These are phyloP conservation scores for Daldinia caldariorum DNA, from an alignment of 495 filamentous ascomycete genomes.

Conservation along the genomic window DNA sequence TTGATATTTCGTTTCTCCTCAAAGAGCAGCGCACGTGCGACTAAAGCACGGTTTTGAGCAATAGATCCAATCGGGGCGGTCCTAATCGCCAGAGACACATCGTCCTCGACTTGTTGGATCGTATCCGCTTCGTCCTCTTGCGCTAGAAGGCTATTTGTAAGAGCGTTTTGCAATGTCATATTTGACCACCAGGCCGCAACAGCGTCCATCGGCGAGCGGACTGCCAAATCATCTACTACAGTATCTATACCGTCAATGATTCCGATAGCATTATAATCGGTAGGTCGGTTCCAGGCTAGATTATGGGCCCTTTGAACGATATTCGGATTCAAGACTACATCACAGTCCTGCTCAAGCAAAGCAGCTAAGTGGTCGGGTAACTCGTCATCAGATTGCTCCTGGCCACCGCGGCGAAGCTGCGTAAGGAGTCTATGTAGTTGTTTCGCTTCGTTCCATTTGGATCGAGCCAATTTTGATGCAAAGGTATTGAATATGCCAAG, in stretches of 20 bases:
- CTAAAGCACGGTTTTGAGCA: constrained; percentile 79
- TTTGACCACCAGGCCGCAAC: constrained; percentile 91
- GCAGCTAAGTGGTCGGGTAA: constrained; percentile 79
- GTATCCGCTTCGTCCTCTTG: constrained; percentile 52
- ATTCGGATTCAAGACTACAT: constrained; percentile 77
- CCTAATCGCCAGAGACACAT: constrained; percentile 73
- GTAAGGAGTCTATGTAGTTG: constrained; percentile 68
- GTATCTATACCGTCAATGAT: constrained; percentile 79
- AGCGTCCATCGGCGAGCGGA: constrained; percentile 88
- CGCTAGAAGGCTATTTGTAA: constrained; percentile 68
- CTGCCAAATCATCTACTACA: constrained; percentile 86
- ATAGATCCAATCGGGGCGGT: constrained; percentile 83
- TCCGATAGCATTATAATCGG: constrained; percentile 68
- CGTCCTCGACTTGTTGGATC: constrained; percentile 55
- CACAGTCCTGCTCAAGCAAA: constrained; percentile 78
- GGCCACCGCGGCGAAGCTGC: constrained; percentile 54
- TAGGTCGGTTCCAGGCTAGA: constrained; percentile 86
- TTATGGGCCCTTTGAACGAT: constrained; percentile 91
- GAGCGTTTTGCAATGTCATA: constrained; percentile 73
- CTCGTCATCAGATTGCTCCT: constrained; percentile 63
- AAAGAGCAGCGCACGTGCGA: constrained; percentile 71
- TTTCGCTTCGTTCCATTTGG: constrained; percentile 83
- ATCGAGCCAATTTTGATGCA: constrained; percentile 72
- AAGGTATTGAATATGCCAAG: constrained; percentile 70
- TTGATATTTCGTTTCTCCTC: constrained; percentile 62